Base-by-base conservation (phyloP, 176 grass and related monocot species). In the Rhynchospora breviuscula region DNA sequence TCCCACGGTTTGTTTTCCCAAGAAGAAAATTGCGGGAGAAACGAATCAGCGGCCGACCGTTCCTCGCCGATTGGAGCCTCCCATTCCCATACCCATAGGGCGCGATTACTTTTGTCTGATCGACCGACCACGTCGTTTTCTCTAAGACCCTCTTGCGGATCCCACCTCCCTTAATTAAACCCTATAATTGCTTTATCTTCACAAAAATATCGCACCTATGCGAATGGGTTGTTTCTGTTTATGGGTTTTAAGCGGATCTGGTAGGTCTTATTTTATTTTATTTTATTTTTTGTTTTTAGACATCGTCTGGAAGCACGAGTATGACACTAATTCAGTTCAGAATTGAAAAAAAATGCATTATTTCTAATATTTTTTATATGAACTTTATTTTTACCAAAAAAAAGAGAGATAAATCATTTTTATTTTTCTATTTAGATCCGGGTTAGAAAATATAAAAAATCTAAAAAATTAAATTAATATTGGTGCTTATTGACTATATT, bases 101-200 rank as follows among this genome's bases (percentile, higher is more conserved):
- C 13, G 2, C 53, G 45, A 14, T 77, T 29, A 18, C 4, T 49
- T 74, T 22, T 4, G 22, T 58, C 15, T 40, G 19, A 80, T 63
- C 26, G 15, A 80, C 78, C 78, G 78, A 59, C 57, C 78, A 44
- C 13, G 18, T 80, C 47, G 21, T 75, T 53, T 75, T 75, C 46
- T 11, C 11, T 26, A 53, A 75, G 46, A 22, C 11, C 10, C 22
- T 51, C 21, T 6, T 23, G 10, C 21, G 4, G 71, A 51, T 51
- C 71, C 71, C 47, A 51, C 71, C 46, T 75, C 23, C 46, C 18
- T 46, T 73, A 73, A 76, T 53, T 76, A 25, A 54, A 52, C 45
- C n/a, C 46, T 44, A 75, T 26, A 76, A 76, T 76, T 76, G 71
- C 23, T 66, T 66, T 33, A 8, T 22, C 5, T 71, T 5, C 12